Evolutionary conservation across 345 rosid genomes (phyloP), one percentile per base, ranked within the genome.

Genomic region (Moricandia arvensis): DNA sequence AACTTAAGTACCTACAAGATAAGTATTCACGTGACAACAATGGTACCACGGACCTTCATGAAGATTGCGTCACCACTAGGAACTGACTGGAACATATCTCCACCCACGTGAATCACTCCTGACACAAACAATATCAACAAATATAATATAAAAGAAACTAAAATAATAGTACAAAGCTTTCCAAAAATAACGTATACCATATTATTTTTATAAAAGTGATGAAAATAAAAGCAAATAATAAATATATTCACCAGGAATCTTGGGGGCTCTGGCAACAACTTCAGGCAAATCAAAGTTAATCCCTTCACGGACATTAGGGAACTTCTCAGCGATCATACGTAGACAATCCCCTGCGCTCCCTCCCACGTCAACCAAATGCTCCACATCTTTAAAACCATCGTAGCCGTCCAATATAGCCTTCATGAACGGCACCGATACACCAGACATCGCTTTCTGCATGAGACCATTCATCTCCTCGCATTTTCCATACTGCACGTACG

Each of bases 331-430:
- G 59, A 94, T 94, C 98, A 91, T 91, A 79, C 83, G 81, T 34
- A 93, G 89, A 82, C 96, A 93, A 81, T 91, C 97, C 31, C 98
- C 98, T 7, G 87, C 91, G 15, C 98, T 93, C 17, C 98, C 98
- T 51, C 97, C 98, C 38, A 93, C 98, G 59, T 93, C 98, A 27
- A 93, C 94, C 68, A 93, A 65, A 55, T 26, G 83, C 35, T 77
- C 69, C 24, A 87, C 85, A 0, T 85, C 90, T 55, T 80, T 49
- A 55, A 94, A 91, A 34, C 97, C 97, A 74, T 84, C 84, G 57
- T 91, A 94, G 69, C 86, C 83, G 15, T 84, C 81, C 86, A 94
- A 66, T 6, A 90, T 65, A 0, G 89, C 87, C 72, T 68, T 90
- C 86, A 91, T 91, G 89, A 94, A 87, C 74, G 97, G 97, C 45